Conservation (phyloP, 129 eudicot genomes). For the Helianthus tuberosus region DNA sequence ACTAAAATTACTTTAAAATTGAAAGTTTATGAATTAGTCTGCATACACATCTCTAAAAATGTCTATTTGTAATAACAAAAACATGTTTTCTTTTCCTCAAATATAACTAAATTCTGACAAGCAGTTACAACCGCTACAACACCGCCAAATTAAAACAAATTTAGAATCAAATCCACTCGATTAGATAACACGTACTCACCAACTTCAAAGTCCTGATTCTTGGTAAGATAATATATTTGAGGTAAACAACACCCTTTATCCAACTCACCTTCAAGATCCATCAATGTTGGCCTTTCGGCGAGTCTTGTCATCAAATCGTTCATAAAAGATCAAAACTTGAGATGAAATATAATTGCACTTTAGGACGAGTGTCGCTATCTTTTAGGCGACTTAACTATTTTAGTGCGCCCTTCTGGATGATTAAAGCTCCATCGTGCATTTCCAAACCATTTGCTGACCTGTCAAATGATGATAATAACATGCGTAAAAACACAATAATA, state of each 20-base stretch:
- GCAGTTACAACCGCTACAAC: slow-evolving; percentile 1
- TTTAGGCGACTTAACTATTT: slow-evolving; percentile 26
- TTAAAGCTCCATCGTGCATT: slow-evolving; percentile 83
- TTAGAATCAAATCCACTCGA: neutral
- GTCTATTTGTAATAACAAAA: neutral
- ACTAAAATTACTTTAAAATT: neutral
- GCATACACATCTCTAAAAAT: neutral
- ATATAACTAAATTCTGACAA: neutral
- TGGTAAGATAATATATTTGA: neutral
- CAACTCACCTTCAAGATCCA: slow-evolving; percentile 9
- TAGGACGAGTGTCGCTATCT: slow-evolving; percentile 18
- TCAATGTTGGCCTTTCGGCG: neutral
- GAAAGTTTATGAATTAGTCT: neutral
- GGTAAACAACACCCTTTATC: neutral
- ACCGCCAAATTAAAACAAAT: neutral
- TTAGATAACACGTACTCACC: slow-evolving; percentile 14
- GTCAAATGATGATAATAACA: slow-evolving; percentile 19
- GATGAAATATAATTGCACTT: slow-evolving; percentile 12
- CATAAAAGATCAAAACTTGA: slow-evolving; percentile 14
- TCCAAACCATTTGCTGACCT: slow-evolving; percentile 88
- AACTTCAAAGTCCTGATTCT: slow-evolving; percentile 9
- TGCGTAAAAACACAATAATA: neutral
- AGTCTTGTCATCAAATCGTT: slow-evolving; percentile 4
- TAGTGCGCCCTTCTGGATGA: slow-evolving; percentile 36
- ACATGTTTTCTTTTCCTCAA: neutral